A percentile compares a stretch with the other conserved stretches of the same genome.
Conservation (phyloP, 2,329 filamentous ascomycete species). For the Chaetothyriales sp. region DNA sequence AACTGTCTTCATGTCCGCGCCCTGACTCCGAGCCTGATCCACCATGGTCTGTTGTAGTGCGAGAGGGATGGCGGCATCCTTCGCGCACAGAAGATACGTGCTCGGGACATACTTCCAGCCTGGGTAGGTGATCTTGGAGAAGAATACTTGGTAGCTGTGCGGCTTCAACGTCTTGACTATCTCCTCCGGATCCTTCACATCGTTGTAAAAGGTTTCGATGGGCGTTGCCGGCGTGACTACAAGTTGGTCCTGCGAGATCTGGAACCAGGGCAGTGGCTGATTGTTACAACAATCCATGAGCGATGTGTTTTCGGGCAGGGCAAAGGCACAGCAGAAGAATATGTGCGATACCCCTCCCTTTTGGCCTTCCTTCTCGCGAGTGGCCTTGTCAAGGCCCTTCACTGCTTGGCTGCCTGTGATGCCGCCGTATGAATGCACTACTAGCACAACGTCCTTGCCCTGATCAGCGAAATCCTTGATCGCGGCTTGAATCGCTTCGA, state of each 20-base stretch:
- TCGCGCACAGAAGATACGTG: constrained; percentile 30
- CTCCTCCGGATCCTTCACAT: constrained; percentile 19
- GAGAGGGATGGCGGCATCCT: constrained; percentile 27
- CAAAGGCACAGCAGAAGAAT: constrained; percentile 25
- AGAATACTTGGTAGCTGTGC: constrained; percentile 22
- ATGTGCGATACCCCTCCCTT: constrained; percentile 21
- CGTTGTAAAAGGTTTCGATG: constrained; percentile 24
- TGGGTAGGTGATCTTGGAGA: constrained; percentile 20
- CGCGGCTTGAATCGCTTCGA: constrained; percentile 20
- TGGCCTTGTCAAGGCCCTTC: constrained; percentile 18
- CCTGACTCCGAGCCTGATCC: constrained; percentile 18
- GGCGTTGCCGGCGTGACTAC: constrained; percentile 6
- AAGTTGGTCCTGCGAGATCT: constrained; percentile 7
- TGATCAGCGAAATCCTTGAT: constrained; percentile 21
- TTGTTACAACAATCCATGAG: constrained; percentile 5
- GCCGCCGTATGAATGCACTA: constrained; percentile 26
- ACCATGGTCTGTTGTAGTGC: constrained; percentile 27
- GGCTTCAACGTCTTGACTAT: constrained; percentile 18
- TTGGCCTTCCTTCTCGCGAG: constrained; percentile 18
- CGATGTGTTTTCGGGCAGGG: constrained; percentile 20
- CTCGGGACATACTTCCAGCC: constrained; percentile 28
- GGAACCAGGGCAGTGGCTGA: constrained; percentile 8
- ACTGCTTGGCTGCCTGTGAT: constrained; percentile 21
- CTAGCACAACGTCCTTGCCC: constrained; percentile 19
- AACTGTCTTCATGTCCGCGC: constrained; percentile 21